Evolutionary conservation across 805 yeast genomes (phyloP).

Genomic region (Candida xiaguanensis): DNA sequence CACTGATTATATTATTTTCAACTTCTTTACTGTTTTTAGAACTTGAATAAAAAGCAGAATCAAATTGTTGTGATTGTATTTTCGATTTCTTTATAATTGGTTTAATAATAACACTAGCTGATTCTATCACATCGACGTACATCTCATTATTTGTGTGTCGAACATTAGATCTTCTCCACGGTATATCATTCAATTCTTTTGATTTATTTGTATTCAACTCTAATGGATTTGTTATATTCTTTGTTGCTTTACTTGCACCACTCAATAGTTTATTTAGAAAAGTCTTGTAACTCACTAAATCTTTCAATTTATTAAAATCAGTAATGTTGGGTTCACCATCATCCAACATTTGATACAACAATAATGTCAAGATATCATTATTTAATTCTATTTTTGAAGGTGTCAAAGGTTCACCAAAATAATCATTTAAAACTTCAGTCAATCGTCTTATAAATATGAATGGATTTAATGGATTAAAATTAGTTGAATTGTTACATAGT

Average conservation of each 20-base stretch:
- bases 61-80: conserved; percentile 26
- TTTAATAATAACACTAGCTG: conserved; percentile 51
- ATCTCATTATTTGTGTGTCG: conserved; percentile 77
- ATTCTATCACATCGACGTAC: conserved; percentile 77
- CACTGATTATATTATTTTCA: conserved; percentile 40
- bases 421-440: conserved; percentile 51
- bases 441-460: conserved; percentile 49
- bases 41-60: conserved; percentile 26
- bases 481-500: background rate
- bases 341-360: conserved; percentile 76
- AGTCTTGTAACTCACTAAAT: conserved; percentile 63
- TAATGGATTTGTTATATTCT: background rate
- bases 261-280: conserved; percentile 51
- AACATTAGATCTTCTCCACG: conserved; percentile 80
- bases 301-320: conserved; percentile 67
- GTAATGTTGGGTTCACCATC: conserved; percentile 70
- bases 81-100: conserved; percentile 17
- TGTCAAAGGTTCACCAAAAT: conserved; percentile 39
- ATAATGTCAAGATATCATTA: conserved; percentile 63
- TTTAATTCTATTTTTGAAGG: conserved; percentile 63
- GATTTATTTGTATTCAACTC: background rate
- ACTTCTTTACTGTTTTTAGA: conserved; percentile 11
- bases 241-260: conserved; percentile 26
- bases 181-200: conserved; percentile 26
- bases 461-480: conserved; percentile 50